A percentile compares a stretch with the other conserved stretches of the same genome.
These are phyloP conservation scores for Calonectria fujianensis DNA, from an alignment of 2,329 filamentous ascomycete genomes.

Conservation along the genomic window DNA sequence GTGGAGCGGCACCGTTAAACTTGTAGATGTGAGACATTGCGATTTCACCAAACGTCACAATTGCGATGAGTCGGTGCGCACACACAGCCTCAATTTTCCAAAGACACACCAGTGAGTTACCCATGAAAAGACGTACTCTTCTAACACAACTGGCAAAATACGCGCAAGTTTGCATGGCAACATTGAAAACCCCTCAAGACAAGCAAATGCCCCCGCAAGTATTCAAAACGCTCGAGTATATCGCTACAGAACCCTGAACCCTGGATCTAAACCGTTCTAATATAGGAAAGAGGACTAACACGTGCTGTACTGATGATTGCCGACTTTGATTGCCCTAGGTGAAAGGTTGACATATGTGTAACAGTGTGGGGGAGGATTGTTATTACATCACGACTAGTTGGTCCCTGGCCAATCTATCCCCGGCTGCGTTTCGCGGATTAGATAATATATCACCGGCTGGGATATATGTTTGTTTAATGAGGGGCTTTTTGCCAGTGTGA, in stretches of 20 bases:
- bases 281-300: background rate
- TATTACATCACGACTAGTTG: background rate
- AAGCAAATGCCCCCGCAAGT: background rate
- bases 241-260: background rate
- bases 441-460: slow-evolving; percentile 11
- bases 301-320: background rate
- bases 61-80: background rate
- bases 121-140: background rate
- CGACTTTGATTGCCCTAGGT: background rate
- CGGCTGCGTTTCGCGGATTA: background rate
- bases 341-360: background rate
- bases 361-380: slow-evolving; percentile 3
- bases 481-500: slow-evolving; percentile 3
- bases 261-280: background rate
- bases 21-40: background rate
- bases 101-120: background rate
- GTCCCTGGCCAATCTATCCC: slow-evolving; percentile 12
- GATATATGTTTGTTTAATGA: slow-evolving; percentile 3
- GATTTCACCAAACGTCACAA: background rate
- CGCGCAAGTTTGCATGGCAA: background rate
- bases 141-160: background rate
- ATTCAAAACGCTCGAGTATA: background rate
- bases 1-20: background rate
- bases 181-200: background rate
- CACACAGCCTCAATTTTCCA: background rate